phyloP scores from a whole-genome alignment of 352 stramenopile genomes.

The Pythium phragmitis region DNA sequence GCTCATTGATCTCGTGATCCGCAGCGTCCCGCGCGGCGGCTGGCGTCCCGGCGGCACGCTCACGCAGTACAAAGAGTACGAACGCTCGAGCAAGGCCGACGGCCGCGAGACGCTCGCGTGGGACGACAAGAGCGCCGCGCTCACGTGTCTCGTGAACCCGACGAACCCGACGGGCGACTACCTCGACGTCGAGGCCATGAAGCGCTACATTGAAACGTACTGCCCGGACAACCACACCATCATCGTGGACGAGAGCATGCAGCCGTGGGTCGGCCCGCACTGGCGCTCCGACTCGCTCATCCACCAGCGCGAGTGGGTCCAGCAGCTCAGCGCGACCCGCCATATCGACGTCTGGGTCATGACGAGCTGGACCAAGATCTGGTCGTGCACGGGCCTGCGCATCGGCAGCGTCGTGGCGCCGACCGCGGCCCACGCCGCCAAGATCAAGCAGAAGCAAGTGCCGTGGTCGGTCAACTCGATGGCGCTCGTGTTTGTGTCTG shows the following conservation, averaged over 20 bases:
- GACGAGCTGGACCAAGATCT: slow-evolving; percentile 92
- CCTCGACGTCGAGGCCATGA: slow-evolving; percentile 77
- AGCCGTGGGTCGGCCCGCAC: slow-evolving; percentile 84
- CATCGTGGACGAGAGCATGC: slow-evolving; percentile 92
- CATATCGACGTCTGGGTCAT: slow-evolving; percentile 91
- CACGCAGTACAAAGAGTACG: slow-evolving; percentile 89
- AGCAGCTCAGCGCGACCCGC: slow-evolving; percentile 66
- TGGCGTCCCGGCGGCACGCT: slow-evolving; percentile 72
- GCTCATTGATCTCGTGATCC: slow-evolving; percentile 88
- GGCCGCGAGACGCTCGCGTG: slow-evolving; percentile 75
- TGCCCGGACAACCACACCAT: slow-evolving; percentile 88
- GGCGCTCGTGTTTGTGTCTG: slow-evolving; percentile 83
- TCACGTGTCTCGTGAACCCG: slow-evolving; percentile 89
- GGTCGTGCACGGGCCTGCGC: slow-evolving; percentile 88
- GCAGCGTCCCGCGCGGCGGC: slow-evolving; percentile 66
- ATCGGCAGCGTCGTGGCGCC: slow-evolving; percentile 88
- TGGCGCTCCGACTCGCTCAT: slow-evolving; percentile 88
- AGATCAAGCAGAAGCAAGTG: slow-evolving; percentile 91
- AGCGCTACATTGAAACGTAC: slow-evolving; percentile 83
- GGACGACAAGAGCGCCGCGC: slow-evolving; percentile 63
- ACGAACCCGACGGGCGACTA: slow-evolving; percentile 91
- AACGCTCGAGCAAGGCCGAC: slow-evolving; percentile 81
- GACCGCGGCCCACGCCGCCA: slow-evolving; percentile 65
- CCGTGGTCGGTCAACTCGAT: slow-evolving; percentile 92
- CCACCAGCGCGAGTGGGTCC: slow-evolving; percentile 82